Percentiles rank a stretch among this genome's conserved stretches.
These are phyloP conservation scores for Thuidium tamariscinum DNA, from an alignment of 225 moss, liverwort and hornwort species.

Conservation along the genomic window DNA sequence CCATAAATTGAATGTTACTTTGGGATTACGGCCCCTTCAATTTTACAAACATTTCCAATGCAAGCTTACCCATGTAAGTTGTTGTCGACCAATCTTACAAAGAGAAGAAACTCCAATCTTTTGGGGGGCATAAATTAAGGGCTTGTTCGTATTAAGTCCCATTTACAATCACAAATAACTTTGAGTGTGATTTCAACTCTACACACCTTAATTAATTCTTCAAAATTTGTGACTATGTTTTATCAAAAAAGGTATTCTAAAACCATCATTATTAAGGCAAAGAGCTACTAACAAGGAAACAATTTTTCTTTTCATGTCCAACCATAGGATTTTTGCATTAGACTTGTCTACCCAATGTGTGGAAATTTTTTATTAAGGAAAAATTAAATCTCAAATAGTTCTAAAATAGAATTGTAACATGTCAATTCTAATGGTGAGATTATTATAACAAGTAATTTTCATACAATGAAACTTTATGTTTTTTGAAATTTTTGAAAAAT, in stretches of 20 bases:
- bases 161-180: neutral
- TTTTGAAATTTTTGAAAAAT: too few relatives aligned
- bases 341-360: neutral
- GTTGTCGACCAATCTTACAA: neutral
- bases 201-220: neutral
- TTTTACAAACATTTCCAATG: neutral
- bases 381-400: neutral
- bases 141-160: too few relatives aligned
- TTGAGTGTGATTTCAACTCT: accelerated
- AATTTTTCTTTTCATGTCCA: neutral
- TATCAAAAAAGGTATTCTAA: neutral
- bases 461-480: neutral
- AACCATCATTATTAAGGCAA: neutral
- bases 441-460: neutral
- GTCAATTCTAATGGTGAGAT: accelerated
- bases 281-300: too few relatives aligned
- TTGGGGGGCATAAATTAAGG: accelerated
- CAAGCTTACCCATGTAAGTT: neutral
- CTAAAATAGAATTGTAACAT: neutral
- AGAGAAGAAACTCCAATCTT: neutral
- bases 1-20: too few relatives aligned
- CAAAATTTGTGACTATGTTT: neutral
- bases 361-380: neutral
- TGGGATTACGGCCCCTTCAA: too few relatives aligned
- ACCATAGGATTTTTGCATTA: neutral